Percentiles rank a stretch among this genome's conserved stretches.
Conservation (phyloP, 441 rosid genomes). For the Sinapis alba region DNA sequence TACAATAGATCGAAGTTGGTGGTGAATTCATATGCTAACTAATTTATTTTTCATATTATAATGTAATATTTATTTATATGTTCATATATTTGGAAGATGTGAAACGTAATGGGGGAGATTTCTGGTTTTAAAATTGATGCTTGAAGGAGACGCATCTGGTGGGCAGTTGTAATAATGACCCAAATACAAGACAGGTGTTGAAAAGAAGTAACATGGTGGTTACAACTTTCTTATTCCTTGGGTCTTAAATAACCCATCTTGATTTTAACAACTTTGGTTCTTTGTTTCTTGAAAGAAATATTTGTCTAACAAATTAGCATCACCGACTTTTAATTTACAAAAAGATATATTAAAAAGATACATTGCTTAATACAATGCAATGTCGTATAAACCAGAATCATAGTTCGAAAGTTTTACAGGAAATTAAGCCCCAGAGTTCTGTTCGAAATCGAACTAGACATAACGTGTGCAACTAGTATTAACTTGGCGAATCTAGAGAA, state of each 20-base stretch:
- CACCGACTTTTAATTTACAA: background rate
- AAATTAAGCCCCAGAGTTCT: too few relatives aligned
- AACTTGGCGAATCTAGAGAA: too few relatives aligned
- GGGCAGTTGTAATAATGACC: conserved; percentile 11
- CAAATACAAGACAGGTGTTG: conserved; percentile 25
- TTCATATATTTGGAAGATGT: conserved; percentile 29
- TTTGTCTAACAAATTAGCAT: background rate
- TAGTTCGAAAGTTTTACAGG: too few relatives aligned
- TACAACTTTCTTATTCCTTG: conserved; percentile 35
- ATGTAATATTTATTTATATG: background rate
- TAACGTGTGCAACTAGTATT: too few relatives aligned
- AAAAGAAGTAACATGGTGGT: conserved; percentile 36
- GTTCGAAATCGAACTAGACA: too few relatives aligned
- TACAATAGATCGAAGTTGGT: conserved; percentile 36
- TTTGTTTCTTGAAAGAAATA: conserved; percentile 14
- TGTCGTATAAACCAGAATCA: too few relatives aligned
- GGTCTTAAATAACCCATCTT: conserved; percentile 18
- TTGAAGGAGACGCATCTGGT: conserved; percentile 26
- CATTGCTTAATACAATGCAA: too few relatives aligned
- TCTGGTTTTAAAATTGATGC: conserved; percentile 15
- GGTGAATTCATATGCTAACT: conserved; percentile 27
- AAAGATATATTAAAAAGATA: too few relatives aligned
- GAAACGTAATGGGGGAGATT: conserved; percentile 33
- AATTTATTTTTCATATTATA: conserved; percentile 5
- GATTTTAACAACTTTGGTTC: conserved; percentile 26